These are phyloP conservation scores for Phaffia rhodozyma DNA, from an alignment of 1,284 basidiomycete species.

Conservation along the genomic window DNA sequence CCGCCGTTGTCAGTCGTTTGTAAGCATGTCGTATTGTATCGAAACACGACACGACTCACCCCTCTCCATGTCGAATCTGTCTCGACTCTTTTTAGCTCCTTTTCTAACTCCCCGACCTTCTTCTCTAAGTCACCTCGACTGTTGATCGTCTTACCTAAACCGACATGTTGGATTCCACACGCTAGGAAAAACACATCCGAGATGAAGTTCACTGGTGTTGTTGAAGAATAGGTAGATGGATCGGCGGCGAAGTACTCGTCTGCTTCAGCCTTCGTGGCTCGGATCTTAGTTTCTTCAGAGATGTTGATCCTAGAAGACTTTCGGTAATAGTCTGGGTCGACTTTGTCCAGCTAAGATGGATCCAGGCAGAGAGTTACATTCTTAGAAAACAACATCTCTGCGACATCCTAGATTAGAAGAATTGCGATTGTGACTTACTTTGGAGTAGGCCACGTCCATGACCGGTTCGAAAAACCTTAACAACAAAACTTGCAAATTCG, in stretches of 20 bases:
- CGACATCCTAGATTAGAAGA: neutral
- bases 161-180: conserved; percentile 73
- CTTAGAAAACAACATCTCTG: neutral
- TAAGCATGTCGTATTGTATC: neutral
- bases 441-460: conserved; percentile 81
- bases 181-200: conserved; percentile 87
- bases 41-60: conserved; percentile 39
- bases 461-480: conserved; percentile 90
- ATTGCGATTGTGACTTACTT: conserved; percentile 42
- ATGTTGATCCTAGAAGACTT: conserved; percentile 59
- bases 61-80: conserved; percentile 66
- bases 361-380: neutral
- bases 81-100: conserved; percentile 63
- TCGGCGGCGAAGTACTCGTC: conserved; percentile 54
- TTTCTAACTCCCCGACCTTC: conserved; percentile 61
- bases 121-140: conserved; percentile 57
- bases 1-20: neutral
- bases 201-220: conserved; percentile 59
- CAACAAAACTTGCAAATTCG: conserved; percentile 73
- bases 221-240: conserved; percentile 1
- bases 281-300: conserved; percentile 79
- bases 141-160: conserved; percentile 65
- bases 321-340: conserved; percentile 72
- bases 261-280: conserved; percentile 74
- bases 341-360: conserved; percentile 62